Percentiles rank a stretch among this genome's conserved stretches.
phyloP scores from a whole-genome alignment of 2,329 filamentous ascomycete species.

The Alternaria triticimaculans region DNA sequence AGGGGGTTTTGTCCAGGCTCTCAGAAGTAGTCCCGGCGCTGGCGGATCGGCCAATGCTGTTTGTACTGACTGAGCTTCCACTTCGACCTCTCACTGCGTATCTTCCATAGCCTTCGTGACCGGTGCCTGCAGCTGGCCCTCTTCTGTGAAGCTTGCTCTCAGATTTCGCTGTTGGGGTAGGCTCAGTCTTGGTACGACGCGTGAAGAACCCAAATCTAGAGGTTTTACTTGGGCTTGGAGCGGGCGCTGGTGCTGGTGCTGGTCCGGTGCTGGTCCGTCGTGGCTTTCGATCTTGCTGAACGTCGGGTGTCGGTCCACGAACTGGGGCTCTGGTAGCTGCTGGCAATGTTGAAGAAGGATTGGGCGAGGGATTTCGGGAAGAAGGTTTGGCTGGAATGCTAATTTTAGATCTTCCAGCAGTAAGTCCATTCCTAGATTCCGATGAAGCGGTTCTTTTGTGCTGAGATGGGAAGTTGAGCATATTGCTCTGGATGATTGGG shows the following conservation, averaged over 20 bases:
- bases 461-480: slow-evolving; percentile 56
- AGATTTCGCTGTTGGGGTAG: slow-evolving; percentile 62
- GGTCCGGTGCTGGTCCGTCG: slow-evolving; percentile 35
- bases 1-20: slow-evolving; percentile 42
- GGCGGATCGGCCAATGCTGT: slow-evolving; percentile 56
- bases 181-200: slow-evolving; percentile 70
- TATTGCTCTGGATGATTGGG: slow-evolving; percentile 64
- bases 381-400: slow-evolving; percentile 39
- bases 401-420: slow-evolving; percentile 29
- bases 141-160: slow-evolving; percentile 66
- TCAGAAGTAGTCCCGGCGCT: slow-evolving; percentile 52
- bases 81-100: slow-evolving; percentile 71
- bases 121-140: slow-evolving; percentile 89
- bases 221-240: slow-evolving; percentile 62
- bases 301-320: slow-evolving; percentile 50
- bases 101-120: slow-evolving; percentile 83
- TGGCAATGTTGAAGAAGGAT: slow-evolving; percentile 40
- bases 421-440: slow-evolving; percentile 46
- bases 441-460: slow-evolving; percentile 60
- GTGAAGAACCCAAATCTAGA: slow-evolving; percentile 80
- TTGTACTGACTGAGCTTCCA: slow-evolving; percentile 61
- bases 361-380: slow-evolving; percentile 49
- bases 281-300: slow-evolving; percentile 43
- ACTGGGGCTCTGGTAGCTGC: slow-evolving; percentile 32
- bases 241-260: slow-evolving; percentile 54